Evolutionary conservation across 225 moss, liverwort and hornwort genomes (phyloP), one percentile per base, ranked within the genome.

Genomic region (Pseudoscleropodium purum): DNA sequence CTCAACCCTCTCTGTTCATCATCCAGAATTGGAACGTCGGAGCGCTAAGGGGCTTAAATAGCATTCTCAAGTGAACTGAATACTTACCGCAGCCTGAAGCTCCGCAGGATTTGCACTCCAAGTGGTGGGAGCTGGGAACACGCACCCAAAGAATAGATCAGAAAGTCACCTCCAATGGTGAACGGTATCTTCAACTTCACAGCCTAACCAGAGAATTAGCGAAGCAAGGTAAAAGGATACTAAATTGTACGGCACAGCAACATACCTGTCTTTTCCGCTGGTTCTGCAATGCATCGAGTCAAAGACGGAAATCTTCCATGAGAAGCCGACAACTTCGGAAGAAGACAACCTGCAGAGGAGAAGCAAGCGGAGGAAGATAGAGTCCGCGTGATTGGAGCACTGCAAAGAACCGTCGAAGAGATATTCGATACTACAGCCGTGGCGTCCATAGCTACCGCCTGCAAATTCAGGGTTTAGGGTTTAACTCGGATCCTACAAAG

Each of bases 11-110:
- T 59, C 80, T 19, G 29, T 39, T 79, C 59, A 2, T 39, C 39
- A 39, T 59, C 27, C n/a, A n/a, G 57, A 79, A 79, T 79, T 59
- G 59, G 18, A 11, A 59, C 39, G 39, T 79, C 18, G 80, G 39
- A 80, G 59, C 18, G 18, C 16, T 79, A 59, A 79, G 27, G n/a
- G 57, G 39, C 24, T 59, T 11, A 59, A 75, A 80, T 18, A 60
- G 66, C 34, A 25, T 83, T 36, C 33, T 34, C 34, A 83, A 83
- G 63, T 70, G 83, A 85, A 79, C 47, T 61, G 52, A 84, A 51
- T 56, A 73, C 90, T 76, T 67, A 87, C 87, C 87, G 79, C 92
- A 43, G 97, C 95, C 90, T 95, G 95, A 86, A 97, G 90, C 81
- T 96, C 95, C 59, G 93, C 86, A 75, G 95, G 84, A 84, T 93